Base-by-base conservation (phyloP, 495 filamentous ascomycete species). In the Tuber brumale region DNA sequence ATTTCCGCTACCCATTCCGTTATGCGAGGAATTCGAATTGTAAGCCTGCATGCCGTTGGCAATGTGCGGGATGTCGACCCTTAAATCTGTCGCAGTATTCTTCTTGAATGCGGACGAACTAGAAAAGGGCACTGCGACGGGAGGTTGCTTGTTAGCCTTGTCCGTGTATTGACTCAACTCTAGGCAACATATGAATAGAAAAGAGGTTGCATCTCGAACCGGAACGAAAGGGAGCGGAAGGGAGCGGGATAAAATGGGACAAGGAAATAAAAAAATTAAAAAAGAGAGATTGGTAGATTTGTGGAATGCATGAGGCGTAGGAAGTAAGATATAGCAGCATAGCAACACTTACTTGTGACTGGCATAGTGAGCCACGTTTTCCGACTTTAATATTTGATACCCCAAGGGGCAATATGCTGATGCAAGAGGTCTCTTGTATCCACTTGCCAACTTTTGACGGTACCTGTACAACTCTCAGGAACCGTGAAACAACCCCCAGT, bases 271-370 rank as follows among this genome's bases (percentile, higher is more conserved):
- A 21, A 69, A 70, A 41, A 72, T 46, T 43, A 69, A 46, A 70
- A 75, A 73, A 79, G 70, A 45, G 71, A 75, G 41, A 42, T 70
- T 35, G 66, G 66, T 69, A 77, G 74, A 75, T 71, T 82, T 78
- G 78, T 76, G 70, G 77, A 70, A 74, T 75, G 74, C 57, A 70
- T 71, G 43, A 75, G 31, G 41, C 42, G 72, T 71, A 72, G 72
- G 23, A 74, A 74, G 72, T 51, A 57, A 73, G 31, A 76, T 42
- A 48, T 74, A 73, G 74, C 77, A 72, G 78, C 74, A 77, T 74
- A 74, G 81, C 72, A 75, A 79, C 77, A 84, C 83, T 83, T 82
- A 83, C 82, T 84, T 74, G 80, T 81, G 77, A 83, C 83, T 73
- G 82, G 83, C 82, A 77, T 81, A 73, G 74, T 80, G 71, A 77